These are phyloP conservation scores for Fusarium nygamai DNA, from an alignment of 2,329 filamentous ascomycete genomes.

Conservation along the genomic window DNA sequence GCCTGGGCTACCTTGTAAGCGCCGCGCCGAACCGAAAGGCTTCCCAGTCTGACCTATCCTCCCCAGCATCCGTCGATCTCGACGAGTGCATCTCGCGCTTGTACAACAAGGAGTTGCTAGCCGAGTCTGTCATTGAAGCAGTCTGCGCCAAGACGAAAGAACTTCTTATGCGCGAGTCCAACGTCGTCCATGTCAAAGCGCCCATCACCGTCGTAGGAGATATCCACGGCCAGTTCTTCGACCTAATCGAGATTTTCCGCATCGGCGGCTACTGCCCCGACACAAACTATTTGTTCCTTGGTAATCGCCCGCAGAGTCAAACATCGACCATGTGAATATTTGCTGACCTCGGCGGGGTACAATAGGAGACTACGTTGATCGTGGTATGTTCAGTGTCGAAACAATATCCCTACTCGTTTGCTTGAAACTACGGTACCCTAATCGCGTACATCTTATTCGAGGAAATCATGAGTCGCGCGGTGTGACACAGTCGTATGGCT, in stretches of 20 bases:
- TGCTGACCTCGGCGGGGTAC: conserved; percentile 15
- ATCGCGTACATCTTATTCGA: conserved; percentile 94
- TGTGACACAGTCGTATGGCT: conserved; percentile 98
- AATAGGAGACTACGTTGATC: conserved; percentile 94
- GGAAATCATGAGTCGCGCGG: conserved; percentile 98
- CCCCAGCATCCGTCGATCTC: conserved; percentile 89
- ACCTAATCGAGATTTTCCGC: conserved; percentile 98
- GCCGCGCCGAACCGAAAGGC: conserved; percentile 1
- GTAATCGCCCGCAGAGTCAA: conserved; percentile 56
- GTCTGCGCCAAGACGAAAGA: conserved; percentile 99
- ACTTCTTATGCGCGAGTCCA: conserved; percentile 99
- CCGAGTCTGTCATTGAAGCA: conserved; percentile 97
- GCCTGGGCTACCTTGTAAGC: conserved; percentile 67
- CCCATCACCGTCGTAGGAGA: conserved; percentile 98
- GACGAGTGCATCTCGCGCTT: conserved; percentile 98
- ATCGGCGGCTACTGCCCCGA: conserved; percentile 98
- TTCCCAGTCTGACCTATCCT: conserved; percentile 24
- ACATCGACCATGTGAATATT: not conserved
- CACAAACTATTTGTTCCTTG: conserved; percentile 97
- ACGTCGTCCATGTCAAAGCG: conserved; percentile 95
- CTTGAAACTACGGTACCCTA: conserved; percentile 94
- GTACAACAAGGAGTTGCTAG: conserved; percentile 96
- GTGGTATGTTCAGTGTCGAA: conserved; percentile 98
- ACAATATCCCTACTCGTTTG: conserved; percentile 98
- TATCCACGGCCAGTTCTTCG: conserved; percentile 98